Evolutionary conservation across 495 filamentous ascomycete species (phyloP).

Genomic region (Xylaria intraflava): DNA sequence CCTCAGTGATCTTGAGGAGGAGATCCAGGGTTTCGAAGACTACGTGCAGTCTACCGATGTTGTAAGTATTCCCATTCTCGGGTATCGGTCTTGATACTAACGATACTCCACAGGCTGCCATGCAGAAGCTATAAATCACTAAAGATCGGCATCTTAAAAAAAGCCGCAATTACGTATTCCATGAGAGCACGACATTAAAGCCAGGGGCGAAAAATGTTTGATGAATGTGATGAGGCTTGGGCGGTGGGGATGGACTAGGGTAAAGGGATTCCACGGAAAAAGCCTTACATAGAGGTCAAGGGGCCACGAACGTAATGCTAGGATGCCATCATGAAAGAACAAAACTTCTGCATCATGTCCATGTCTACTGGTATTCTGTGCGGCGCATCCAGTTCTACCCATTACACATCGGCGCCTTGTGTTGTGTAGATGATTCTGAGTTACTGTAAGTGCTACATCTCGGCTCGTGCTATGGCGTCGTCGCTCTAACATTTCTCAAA

Average conservation of each 20-base stretch:
- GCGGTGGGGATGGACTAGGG: slow-evolving; percentile 15
- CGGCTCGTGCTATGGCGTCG: neutral
- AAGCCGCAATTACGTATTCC: slow-evolving; percentile 11
- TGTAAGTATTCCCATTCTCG: slow-evolving; percentile 41
- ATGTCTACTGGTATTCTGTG: neutral
- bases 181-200: slow-evolving; percentile 23
- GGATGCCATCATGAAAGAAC: slow-evolving; percentile 13
- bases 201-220: slow-evolving; percentile 13
- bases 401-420: neutral
- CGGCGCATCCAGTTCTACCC: neutral
- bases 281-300: slow-evolving; percentile 18
- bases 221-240: slow-evolving; percentile 24
- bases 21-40: slow-evolving; percentile 82
- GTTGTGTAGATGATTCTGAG: neutral
- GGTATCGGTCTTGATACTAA: neutral
- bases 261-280: slow-evolving; percentile 12
- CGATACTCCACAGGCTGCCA: slow-evolving; percentile 51
- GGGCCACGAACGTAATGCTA: slow-evolving; percentile 14
- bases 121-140: slow-evolving; percentile 77
- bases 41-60: slow-evolving; percentile 94
- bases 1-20: slow-evolving; percentile 73
- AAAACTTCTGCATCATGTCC: slow-evolving; percentile 3
- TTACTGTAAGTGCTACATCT: neutral
- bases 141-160: neutral
- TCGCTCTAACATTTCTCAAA: neutral